phyloP scores from a whole-genome alignment of 257 asterid genomes.

The Scutellaria barbata region DNA sequence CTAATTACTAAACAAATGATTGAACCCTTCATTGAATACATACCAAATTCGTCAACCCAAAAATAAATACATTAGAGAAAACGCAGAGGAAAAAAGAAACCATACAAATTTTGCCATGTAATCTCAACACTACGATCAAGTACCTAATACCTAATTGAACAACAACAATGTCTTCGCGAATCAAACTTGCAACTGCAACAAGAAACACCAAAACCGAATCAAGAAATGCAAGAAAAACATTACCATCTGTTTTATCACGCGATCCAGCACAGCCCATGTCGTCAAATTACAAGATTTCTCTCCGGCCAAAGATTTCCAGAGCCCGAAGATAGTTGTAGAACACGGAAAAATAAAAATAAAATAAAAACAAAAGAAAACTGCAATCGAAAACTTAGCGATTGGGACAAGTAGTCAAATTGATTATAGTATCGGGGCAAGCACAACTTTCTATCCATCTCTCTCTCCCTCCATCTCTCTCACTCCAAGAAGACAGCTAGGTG shows the following conservation, averaged over 20 bases:
- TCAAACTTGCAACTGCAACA: conserved; percentile 14
- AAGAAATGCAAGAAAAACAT: conserved; percentile 11
- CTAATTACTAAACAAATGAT: neutral
- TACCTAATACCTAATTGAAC: conserved; percentile 25
- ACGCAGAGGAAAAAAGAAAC: neutral
- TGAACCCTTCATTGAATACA: conserved; percentile 8
- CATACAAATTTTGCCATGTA: neutral
- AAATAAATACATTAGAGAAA: neutral
- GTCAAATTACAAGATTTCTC: conserved; percentile 25
- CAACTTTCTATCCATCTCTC: conserved; percentile 28
- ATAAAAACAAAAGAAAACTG: neutral
- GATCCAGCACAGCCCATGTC: conserved; percentile 71
- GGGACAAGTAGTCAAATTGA: conserved; percentile 35
- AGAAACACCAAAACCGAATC: conserved; percentile 21
- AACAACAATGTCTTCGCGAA: conserved; percentile 14
- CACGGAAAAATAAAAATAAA: neutral
- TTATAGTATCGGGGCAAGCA: conserved; percentile 30
- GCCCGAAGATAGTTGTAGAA: conserved; percentile 31
- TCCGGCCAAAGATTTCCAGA: conserved; percentile 31
- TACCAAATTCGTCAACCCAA: conserved; percentile 24
- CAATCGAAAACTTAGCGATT: conserved; percentile 14
- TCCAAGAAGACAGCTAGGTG: conserved; percentile 22
- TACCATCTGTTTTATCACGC: conserved; percentile 60
- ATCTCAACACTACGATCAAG: conserved; percentile 29
- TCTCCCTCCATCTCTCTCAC: conserved; percentile 30